phyloP scores from a whole-genome alignment of 2,329 filamentous ascomycete species.

The Fusarium ambrosium region DNA sequence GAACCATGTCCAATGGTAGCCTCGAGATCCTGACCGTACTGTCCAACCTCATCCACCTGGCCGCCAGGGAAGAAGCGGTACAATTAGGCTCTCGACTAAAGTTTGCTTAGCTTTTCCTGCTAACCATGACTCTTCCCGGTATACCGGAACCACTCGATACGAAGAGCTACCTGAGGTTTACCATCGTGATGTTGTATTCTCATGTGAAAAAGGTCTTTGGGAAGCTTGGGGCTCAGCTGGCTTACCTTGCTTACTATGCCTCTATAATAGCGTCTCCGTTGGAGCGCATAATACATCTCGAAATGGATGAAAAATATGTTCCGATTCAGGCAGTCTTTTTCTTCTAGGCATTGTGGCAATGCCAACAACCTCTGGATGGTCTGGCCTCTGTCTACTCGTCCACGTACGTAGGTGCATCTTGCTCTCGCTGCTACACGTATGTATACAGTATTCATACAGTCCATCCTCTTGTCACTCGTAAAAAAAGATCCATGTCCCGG shows the following conservation, averaged over 20 bases:
- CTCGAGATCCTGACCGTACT: background rate
- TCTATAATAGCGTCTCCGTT: background rate
- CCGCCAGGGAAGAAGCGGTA: slow-evolving; percentile 12
- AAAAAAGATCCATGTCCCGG: slow-evolving; percentile 20
- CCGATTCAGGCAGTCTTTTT: background rate
- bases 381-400: slow-evolving; percentile 12
- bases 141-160: slow-evolving; percentile 28
- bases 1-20: slow-evolving; percentile 25
- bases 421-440: background rate
- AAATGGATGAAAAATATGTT: background rate
- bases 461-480: slow-evolving; percentile 4
- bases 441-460: slow-evolving; percentile 40
- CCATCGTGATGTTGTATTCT: slow-evolving; percentile 6
- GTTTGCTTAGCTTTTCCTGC: slow-evolving; percentile 24
- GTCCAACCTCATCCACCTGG: background rate
- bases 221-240: background rate
- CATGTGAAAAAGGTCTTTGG: background rate
- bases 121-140: slow-evolving; percentile 9
- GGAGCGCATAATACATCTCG: background rate
- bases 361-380: slow-evolving; percentile 11
- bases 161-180: background rate
- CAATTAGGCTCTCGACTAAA: slow-evolving; percentile 42
- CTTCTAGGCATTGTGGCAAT: slow-evolving; percentile 15
- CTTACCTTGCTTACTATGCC: background rate
- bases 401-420: background rate